These are phyloP conservation scores for Tinospora cordifolia DNA, from an alignment of 164 flowering plant genomes.

Conservation along the genomic window DNA sequence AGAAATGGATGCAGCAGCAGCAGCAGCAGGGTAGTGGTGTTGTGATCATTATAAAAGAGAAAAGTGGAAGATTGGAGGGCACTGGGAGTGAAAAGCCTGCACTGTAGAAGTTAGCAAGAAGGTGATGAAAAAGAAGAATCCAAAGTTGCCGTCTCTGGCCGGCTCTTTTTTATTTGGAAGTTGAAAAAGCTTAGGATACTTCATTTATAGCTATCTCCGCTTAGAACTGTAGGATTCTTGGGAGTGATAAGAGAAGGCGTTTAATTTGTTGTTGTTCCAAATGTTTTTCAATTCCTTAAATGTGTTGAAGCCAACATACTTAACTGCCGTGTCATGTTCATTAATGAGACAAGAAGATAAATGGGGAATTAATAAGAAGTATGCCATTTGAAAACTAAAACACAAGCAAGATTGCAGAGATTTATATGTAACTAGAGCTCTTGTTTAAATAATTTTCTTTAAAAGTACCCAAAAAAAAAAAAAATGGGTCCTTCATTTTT, in stretches of 20 bases:
- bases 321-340: neutral
- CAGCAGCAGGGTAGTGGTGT: too few species aligned
- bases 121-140: conserved; percentile 1
- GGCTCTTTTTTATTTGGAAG: conserved; percentile 3
- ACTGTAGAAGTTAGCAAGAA: neutral
- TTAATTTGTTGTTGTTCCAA: neutral
- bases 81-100: conserved; percentile 1
- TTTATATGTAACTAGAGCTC: too few species aligned
- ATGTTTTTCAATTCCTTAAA: neutral
- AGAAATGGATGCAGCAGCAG: too few species aligned
- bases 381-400: too few species aligned
- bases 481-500: too few species aligned
- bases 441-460: too few species aligned
- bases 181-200: neutral
- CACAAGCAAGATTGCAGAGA: too few species aligned
- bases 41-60: neutral
- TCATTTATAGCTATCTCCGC: conserved; percentile 3
- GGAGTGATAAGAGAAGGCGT: neutral
- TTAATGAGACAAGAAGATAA: neutral
- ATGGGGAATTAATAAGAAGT: neutral
- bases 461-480: too few species aligned
- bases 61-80: neutral
- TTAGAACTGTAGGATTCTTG: neutral
- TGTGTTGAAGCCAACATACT: neutral
- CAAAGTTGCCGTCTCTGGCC: conserved; percentile 10